Evolutionary conservation across 345 rosid genomes (phyloP).

Genomic region (Anastatica hierochuntica): DNA sequence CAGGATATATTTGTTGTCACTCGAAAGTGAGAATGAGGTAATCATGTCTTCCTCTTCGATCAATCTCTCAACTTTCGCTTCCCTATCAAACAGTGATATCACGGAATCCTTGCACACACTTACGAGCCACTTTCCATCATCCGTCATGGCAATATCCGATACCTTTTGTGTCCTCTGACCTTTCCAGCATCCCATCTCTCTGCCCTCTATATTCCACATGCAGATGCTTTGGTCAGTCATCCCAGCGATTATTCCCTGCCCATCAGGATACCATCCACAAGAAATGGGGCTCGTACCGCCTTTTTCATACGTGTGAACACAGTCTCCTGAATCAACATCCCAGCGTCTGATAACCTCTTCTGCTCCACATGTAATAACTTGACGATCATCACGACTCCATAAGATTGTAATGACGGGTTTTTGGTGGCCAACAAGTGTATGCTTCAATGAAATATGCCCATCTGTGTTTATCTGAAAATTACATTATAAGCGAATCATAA

Average conservation of each 20-base stretch:
- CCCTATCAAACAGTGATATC: conserved; percentile 49
- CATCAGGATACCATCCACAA: conserved; percentile 63
- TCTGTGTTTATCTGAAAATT: conserved; percentile 32
- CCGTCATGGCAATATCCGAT: conserved; percentile 57
- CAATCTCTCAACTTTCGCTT: conserved; percentile 36
- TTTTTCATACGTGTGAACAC: conserved; percentile 46
- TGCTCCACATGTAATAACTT: conserved; percentile 59
- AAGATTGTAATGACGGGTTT: conserved; percentile 44
- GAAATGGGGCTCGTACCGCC: conserved; percentile 43
- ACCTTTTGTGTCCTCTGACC: conserved; percentile 47
- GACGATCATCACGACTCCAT: conserved; percentile 56
- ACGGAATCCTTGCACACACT: conserved; percentile 44
- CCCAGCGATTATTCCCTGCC: conserved; percentile 44
- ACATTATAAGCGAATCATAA: conserved; percentile 9
- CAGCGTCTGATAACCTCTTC: conserved; percentile 58
- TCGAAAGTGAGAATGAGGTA: conserved; percentile 59
- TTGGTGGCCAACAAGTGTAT: conserved; percentile 40
- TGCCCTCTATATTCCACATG: conserved; percentile 65
- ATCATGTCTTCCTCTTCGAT: conserved; percentile 55
- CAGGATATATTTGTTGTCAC: conserved; percentile 45
- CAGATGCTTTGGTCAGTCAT: conserved; percentile 53
- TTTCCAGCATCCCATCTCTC: conserved; percentile 60
- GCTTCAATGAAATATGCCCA: conserved; percentile 42
- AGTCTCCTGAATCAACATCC: conserved; percentile 53
- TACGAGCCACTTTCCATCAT: conserved; percentile 57